Base-by-base conservation (phyloP, 805 yeast genomes). In the Metschnikowia colocasiae region DNA sequence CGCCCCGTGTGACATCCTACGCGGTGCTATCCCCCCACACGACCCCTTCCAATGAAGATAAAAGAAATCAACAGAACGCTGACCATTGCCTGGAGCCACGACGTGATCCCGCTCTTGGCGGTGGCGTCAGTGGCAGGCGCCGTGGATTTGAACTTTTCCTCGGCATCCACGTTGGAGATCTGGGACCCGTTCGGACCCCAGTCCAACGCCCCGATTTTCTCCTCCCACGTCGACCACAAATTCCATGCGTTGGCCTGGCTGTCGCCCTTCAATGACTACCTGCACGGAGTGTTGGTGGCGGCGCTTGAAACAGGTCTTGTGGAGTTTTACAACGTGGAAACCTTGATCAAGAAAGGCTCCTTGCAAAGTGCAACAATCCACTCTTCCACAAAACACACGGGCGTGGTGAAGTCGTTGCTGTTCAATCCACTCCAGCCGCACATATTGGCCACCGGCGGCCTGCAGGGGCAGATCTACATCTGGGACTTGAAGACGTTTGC, bases 111-210 rank as follows among this genome's bases (percentile, higher is more conserved):
- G 15, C 67, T 80, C 45, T 63, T 94, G 55, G 97, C 90, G 19
- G 81, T 96, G 1, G 99, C 97, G 19, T 86, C 97, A 0, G 86
- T 88, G n/a, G 91, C 98, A 0, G 98, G 98, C 6, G 95, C 97
- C 12, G 85, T 94, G 58, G 97, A 89, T 63, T 87, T 86, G 36
- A 82, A 85, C 62, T 91, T 91, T 66, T 82, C 91, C 34, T 81
- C 94, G 18, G 76, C 82, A 25, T 82, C 97, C 1, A 67, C 78
- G n/a, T 69, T 94, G 48, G 91, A 89, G 58, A 73, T 94, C 50
- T 85, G 95, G 87, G 82, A 85, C 51, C 76, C 87, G 8, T 74
- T 83, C 48, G 63, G 68, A 4, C 54, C 67, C 40, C 61, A 71
- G 37, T 56, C 59, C 43, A 59, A 54, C 22, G 44, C 55, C 26